Evolutionary conservation across 2,329 filamentous ascomycete species (phyloP).

Genomic region (Pseudopyricularia cyperi): DNA sequence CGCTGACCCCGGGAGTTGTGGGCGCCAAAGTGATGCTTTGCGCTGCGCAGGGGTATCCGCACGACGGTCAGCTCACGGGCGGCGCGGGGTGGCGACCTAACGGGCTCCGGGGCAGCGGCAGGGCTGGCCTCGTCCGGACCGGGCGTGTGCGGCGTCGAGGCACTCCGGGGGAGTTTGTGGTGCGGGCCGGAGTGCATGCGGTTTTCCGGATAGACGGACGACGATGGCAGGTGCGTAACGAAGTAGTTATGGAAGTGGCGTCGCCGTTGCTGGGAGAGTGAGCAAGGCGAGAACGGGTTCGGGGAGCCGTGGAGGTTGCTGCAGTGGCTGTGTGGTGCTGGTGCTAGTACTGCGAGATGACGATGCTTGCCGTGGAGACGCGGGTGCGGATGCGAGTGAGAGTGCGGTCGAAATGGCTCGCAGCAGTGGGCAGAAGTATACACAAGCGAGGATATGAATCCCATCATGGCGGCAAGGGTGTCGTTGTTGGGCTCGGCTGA

Average conservation of each 20-base stretch:
- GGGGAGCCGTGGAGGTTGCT: background rate
- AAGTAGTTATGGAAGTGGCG: slow-evolving; percentile 88
- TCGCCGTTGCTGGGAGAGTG: slow-evolving; percentile 12
- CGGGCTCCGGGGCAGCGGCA: slow-evolving; percentile 37
- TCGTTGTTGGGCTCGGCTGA: background rate
- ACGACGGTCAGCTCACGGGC: slow-evolving; percentile 80
- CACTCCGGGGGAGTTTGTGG: slow-evolving; percentile 77
- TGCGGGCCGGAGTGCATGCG: slow-evolving; percentile 49
- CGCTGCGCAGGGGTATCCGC: slow-evolving; percentile 81
- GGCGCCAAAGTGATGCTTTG: slow-evolving; percentile 91
- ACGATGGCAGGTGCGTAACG: slow-evolving; percentile 87
- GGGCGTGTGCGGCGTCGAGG: slow-evolving; percentile 64
- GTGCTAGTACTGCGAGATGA: background rate
- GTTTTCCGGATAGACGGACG: slow-evolving; percentile 82
- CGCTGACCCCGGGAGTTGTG: slow-evolving; percentile 68
- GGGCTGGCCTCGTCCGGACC: slow-evolving; percentile 38
- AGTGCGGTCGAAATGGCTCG: background rate
- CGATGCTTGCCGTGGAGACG: background rate
- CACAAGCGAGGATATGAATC: slow-evolving; percentile 8
- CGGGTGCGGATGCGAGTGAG: background rate
- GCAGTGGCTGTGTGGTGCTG: background rate
- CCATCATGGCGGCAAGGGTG: slow-evolving; percentile 9
- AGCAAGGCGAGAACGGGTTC: slow-evolving; percentile 2
- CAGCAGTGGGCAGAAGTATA: background rate
- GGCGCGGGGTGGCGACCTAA: slow-evolving; percentile 42